A percentile compares a stretch with the other conserved stretches of the same genome.
Conservation (phyloP, 2,329 filamentous ascomycete genomes). For the Hymenoscyphus albidus region DNA sequence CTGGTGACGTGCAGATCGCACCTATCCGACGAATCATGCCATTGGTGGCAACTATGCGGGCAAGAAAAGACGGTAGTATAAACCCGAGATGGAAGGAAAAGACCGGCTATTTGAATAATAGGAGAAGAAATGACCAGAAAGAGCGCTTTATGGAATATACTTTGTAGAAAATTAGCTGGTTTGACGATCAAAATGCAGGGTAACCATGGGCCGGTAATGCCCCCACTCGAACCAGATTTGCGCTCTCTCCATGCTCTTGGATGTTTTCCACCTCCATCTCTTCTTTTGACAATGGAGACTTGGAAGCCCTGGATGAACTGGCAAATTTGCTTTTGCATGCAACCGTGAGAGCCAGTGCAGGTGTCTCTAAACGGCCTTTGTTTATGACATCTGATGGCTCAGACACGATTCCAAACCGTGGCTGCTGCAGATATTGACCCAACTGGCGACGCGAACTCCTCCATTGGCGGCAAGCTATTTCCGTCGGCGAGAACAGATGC, state of each 20-base stretch:
- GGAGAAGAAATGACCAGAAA: not conserved
- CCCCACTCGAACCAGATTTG: not conserved
- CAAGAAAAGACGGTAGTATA: not conserved
- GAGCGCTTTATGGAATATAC: not conserved
- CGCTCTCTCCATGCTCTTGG: not conserved
- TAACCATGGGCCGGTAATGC: not conserved
- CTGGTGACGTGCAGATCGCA: not conserved
- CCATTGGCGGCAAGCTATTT: not conserved
- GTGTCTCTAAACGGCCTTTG: not conserved
- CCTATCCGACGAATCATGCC: not conserved
- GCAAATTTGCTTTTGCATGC: not conserved
- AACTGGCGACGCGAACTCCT: not conserved
- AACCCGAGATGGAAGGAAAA: not conserved
- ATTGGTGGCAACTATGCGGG: not conserved
- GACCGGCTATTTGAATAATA: not conserved
- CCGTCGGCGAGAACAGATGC: slow-evolving; percentile 7
- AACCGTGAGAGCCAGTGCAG: not conserved
- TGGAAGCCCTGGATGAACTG: not conserved
- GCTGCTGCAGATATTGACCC: not conserved
- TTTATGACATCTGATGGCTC: slow-evolving; percentile 11
- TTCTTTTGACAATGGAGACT: not conserved
- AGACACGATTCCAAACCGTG: not conserved
- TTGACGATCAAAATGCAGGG: not conserved
- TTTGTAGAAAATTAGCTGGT: not conserved
- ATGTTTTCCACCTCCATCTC: not conserved